Conservation (phyloP, 1,139 yeast genomes). For the Lodderomyces theae region DNA sequence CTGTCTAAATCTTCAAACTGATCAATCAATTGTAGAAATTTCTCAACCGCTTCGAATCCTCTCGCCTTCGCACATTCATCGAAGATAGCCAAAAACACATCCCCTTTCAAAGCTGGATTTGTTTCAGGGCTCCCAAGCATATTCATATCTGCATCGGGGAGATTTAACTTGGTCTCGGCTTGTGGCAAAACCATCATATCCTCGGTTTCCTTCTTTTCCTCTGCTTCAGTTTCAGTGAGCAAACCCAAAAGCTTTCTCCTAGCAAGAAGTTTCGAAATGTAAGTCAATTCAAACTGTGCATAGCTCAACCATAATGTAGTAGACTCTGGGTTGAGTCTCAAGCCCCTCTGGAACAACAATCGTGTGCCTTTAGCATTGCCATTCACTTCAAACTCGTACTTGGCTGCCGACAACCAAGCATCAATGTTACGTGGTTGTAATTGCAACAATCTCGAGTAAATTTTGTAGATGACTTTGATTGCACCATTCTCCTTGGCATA, state of each 20-base stretch:
- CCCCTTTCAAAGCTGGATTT: constrained; percentile 90
- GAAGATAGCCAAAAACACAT: constrained; percentile 77
- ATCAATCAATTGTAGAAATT: constrained; percentile 58
- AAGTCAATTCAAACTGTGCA: constrained; percentile 82
- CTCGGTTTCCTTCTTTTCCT: constrained; percentile 11
- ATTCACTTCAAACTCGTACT: constrained; percentile 85
- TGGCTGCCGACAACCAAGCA: constrained; percentile 94
- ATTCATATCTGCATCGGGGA: constrained; percentile 86
- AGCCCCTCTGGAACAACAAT: constrained; percentile 76
- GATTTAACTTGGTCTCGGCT: constrained; percentile 52
- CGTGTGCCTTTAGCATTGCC: constrained; percentile 90
- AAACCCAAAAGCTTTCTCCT: constrained; percentile 82
- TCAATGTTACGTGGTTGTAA: constrained; percentile 88
- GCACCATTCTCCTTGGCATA: constrained; percentile 76
- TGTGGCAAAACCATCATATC: constrained; percentile 48
- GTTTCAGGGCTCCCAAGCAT: constrained; percentile 83
- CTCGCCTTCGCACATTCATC: constrained; percentile 57
- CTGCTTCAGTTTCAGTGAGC: constrained; percentile 66
- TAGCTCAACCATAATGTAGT: constrained; percentile 78
- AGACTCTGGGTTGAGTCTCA: constrained; percentile 79
- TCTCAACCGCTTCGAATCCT: constrained; percentile 42
- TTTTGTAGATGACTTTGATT: constrained; percentile 73
- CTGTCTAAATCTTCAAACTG: constrained; percentile 68
- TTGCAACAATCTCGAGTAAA: constrained; percentile 75
- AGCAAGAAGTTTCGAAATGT: constrained; percentile 77